Percentiles rank a stretch among this genome's conserved stretches.
Evolutionary conservation across 495 filamentous ascomycete species (phyloP).

Genomic region (Xylaria scruposa): DNA sequence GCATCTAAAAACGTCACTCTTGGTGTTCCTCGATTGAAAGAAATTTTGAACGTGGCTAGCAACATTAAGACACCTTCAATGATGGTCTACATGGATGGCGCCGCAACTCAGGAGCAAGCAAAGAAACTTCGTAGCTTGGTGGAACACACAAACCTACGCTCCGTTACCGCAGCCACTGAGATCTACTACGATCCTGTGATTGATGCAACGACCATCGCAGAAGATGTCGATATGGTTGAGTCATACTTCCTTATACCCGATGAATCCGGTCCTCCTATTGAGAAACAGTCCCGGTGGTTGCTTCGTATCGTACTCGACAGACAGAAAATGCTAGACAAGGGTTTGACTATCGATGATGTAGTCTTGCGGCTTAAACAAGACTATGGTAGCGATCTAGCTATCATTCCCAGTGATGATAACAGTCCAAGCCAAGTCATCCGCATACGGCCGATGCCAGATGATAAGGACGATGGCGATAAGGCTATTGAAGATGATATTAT

Average conservation of each 20-base stretch:
- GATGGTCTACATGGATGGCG: slow-evolving; percentile 82
- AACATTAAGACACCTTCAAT: slow-evolving; percentile 99
- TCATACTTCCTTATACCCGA: slow-evolving; percentile 97
- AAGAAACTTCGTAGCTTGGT: slow-evolving; percentile 85
- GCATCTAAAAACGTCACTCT: slow-evolving; percentile 99
- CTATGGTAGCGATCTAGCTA: slow-evolving; percentile 84
- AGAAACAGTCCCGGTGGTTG: slow-evolving; percentile 89
- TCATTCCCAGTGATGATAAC: slow-evolving; percentile 98
- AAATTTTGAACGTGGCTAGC: slow-evolving; percentile 95
- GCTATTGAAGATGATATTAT: slow-evolving; percentile 87
- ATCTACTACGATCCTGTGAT: slow-evolving; percentile 98
- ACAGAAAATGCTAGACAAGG: slow-evolving; percentile 93
- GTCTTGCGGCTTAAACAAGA: slow-evolving; percentile 85
- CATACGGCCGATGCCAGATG: slow-evolving; percentile 79
- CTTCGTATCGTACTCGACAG: slow-evolving; percentile 93
- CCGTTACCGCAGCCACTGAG: slow-evolving; percentile 88
- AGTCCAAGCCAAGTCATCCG: slow-evolving; percentile 94
- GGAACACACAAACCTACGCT: slow-evolving; percentile 94
- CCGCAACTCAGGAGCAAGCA: slow-evolving; percentile 74
- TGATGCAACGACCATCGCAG: slow-evolving; percentile 79
- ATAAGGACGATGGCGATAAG: slow-evolving; percentile 79
- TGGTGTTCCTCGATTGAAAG: slow-evolving; percentile 98
- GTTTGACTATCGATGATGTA: slow-evolving; percentile 88
- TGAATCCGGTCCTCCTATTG: slow-evolving; percentile 71
- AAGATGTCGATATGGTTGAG: slow-evolving; percentile 91